Evolutionary conservation across 306 rosid species (phyloP).

Genomic region (Rosa chinensis): DNA sequence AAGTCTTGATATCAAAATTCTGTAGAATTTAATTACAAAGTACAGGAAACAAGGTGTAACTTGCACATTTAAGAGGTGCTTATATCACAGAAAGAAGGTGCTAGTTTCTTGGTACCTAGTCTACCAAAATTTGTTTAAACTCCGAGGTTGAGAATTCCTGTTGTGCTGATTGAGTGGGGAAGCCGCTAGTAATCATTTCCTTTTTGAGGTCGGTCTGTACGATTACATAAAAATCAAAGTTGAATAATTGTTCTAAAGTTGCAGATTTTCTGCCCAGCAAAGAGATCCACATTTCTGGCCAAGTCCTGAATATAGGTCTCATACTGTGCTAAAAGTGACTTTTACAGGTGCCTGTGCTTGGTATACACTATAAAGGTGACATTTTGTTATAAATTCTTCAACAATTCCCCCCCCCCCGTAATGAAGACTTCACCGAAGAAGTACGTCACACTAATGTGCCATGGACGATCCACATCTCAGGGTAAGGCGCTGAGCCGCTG

Average conservation of each 20-base stretch:
- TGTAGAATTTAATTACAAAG: constrained; percentile 24
- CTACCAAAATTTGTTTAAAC: not conserved
- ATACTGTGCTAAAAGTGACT: not conserved
- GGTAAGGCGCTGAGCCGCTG: too few relatives aligned
- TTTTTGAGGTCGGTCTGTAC: not conserved
- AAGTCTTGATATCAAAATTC: constrained; percentile 34
- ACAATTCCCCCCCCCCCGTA: too few relatives aligned
- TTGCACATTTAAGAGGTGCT: constrained; percentile 22
- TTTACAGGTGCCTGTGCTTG: not conserved
- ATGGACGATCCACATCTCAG: too few relatives aligned
- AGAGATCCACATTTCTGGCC: constrained; percentile 7
- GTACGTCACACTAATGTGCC: too few relatives aligned
- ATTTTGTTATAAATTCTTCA: too few relatives aligned
- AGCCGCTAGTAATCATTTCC: too few relatives aligned
- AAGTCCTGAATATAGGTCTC: not conserved
- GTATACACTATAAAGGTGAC: too few relatives aligned
- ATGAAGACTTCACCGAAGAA: too few relatives aligned
- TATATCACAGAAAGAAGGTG: constrained; percentile 7
- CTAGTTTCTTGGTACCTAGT: not conserved
- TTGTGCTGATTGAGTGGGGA: not conserved
- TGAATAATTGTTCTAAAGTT: not conserved
- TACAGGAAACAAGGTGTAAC: constrained; percentile 17
- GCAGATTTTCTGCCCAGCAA: not conserved
- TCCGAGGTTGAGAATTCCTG: not conserved
- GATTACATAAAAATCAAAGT: not conserved